Evolutionary conservation across 1,139 yeast genomes (phyloP).

Genomic region (Blastobotrys aristatus): DNA sequence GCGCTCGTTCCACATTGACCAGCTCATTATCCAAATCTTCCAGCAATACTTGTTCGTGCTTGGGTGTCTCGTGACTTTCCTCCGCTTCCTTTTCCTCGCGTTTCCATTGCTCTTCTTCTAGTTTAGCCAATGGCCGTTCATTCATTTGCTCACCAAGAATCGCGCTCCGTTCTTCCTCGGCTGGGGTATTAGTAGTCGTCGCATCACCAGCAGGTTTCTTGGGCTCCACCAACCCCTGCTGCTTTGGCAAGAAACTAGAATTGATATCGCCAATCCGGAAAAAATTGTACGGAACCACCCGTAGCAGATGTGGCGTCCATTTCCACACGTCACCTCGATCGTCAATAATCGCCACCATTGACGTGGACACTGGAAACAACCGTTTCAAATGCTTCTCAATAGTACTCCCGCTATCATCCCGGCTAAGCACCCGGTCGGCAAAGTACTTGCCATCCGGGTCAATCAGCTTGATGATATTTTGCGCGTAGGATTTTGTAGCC

Average conservation of each 20-base stretch:
- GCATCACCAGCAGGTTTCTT: neutral
- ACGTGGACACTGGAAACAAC: slow-evolving; percentile 90
- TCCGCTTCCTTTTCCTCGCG: slow-evolving; percentile 26
- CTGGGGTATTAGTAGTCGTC: neutral
- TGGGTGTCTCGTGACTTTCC: slow-evolving; percentile 8
- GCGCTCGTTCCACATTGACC: slow-evolving; percentile 54
- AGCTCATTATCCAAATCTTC: slow-evolving; percentile 82
- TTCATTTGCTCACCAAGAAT: slow-evolving; percentile 62
- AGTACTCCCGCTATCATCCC: slow-evolving; percentile 93
- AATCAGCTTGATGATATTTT: slow-evolving; percentile 81
- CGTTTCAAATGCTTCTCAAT: slow-evolving; percentile 85
- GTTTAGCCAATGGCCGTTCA: slow-evolving; percentile 76
- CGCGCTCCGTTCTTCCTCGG: slow-evolving; percentile 45
- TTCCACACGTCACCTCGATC: slow-evolving; percentile 99
- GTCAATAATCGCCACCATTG: slow-evolving; percentile 94
- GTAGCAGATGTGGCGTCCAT: slow-evolving; percentile 87
- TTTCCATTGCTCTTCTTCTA: slow-evolving; percentile 69
- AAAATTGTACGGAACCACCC: slow-evolving; percentile 92
- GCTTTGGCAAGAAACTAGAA: slow-evolving; percentile 83
- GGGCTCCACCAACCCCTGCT: slow-evolving; percentile 44
- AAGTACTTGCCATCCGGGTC: slow-evolving; percentile 85
- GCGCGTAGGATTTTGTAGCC: slow-evolving; percentile 97
- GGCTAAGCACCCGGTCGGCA: slow-evolving; percentile 83
- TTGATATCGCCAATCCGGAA: slow-evolving; percentile 98
- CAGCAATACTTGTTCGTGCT: slow-evolving; percentile 42